Conservation (phyloP, 2,329 filamentous ascomycete species). For the Cladosporium phlei region DNA sequence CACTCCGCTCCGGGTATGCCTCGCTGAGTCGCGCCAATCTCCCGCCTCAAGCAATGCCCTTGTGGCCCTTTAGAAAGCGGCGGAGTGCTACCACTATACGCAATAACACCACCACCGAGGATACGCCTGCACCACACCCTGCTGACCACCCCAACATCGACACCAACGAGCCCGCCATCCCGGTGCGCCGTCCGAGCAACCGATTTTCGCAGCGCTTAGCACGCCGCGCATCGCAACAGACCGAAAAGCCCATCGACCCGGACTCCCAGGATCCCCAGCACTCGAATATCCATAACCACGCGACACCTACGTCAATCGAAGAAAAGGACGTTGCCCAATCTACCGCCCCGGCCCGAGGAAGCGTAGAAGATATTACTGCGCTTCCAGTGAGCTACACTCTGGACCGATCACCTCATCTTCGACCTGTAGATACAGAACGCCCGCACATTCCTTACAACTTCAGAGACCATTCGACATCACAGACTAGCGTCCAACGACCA, state of each 20-base stretch:
- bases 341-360: conserved; percentile 19
- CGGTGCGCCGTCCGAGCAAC: conserved; percentile 7
- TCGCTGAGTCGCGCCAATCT: conserved; percentile 1
- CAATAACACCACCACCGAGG: conserved; percentile 22
- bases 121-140: conserved; percentile 4
- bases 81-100: conserved; percentile 44
- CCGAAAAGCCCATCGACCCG: conserved; percentile 8
- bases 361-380: conserved; percentile 45
- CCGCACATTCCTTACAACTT: conserved; percentile 44
- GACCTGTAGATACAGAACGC: conserved; percentile 37
- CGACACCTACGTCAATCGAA: conserved; percentile 10
- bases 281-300: background rate
- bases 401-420: conserved; percentile 45
- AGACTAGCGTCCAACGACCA: conserved; percentile 25
- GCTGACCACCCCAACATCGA: conserved; percentile 42
- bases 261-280: background rate
- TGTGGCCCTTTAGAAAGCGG: conserved; percentile 79
- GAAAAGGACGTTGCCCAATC: conserved; percentile 7
- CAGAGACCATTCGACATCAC: conserved; percentile 26
- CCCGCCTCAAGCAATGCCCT: conserved; percentile 54
- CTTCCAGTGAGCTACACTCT: conserved; percentile 39
- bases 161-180: conserved; percentile 42
- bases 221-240: conserved; percentile 10
- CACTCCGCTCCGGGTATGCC: conserved; percentile 4
- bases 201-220: conserved; percentile 5